Evolutionary conservation across 345 rosid species (phyloP).

Genomic region (Moricandia arvensis): DNA sequence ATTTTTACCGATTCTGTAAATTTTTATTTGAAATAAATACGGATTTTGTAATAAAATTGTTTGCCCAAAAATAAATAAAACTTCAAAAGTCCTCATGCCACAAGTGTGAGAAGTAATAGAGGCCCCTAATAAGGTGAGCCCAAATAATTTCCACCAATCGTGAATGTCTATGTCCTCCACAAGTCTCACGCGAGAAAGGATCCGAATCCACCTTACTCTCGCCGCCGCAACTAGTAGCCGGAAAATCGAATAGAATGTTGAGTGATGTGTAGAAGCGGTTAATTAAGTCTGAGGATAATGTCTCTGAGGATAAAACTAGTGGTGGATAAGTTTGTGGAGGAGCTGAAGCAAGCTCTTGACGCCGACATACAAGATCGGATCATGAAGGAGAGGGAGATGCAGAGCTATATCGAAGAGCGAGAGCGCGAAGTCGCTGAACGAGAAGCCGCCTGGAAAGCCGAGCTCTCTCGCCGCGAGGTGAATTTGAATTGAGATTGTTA

Average conservation of each 20-base stretch:
- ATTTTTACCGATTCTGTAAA: background rate
- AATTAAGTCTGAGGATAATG: constrained; percentile 42
- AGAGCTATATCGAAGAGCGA: constrained; percentile 90
- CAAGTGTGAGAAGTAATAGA: background rate
- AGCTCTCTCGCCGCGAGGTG: constrained; percentile 94
- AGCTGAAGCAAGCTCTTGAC: constrained; percentile 91
- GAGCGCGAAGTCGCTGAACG: constrained; percentile 98
- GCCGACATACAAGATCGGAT: constrained; percentile 94
- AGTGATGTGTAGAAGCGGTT: background rate
- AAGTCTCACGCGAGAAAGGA: constrained; percentile 26
- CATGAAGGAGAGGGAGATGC: constrained; percentile 99
- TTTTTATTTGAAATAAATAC: background rate
- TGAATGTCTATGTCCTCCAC: constrained; percentile 26
- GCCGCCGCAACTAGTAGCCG: constrained; percentile 22
- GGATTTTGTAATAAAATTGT: background rate
- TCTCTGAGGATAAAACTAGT: constrained; percentile 84
- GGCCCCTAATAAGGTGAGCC: background rate
- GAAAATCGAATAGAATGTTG: background rate
- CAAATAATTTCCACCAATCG: background rate
- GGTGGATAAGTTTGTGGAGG: constrained; percentile 94
- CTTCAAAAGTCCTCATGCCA: background rate
- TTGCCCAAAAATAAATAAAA: background rate
- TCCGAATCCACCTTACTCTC: constrained; percentile 2
- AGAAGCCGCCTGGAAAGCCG: constrained; percentile 99
- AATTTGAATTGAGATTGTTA: background rate